Evolutionary conservation across 2,329 filamentous ascomycete genomes (phyloP).

Genomic region (Fusarium kyushuense): DNA sequence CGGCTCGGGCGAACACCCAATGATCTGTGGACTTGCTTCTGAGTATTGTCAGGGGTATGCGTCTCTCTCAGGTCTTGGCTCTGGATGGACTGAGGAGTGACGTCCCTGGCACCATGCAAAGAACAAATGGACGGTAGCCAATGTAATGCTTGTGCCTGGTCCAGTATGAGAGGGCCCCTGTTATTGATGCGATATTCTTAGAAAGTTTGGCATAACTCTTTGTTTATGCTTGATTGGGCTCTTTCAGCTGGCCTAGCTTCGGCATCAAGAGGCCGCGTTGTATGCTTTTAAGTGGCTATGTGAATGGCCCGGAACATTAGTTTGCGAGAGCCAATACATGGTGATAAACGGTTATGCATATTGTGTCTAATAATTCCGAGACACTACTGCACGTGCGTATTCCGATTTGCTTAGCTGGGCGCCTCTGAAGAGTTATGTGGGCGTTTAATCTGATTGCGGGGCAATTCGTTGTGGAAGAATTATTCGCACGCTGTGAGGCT

Average conservation of each 20-base stretch:
- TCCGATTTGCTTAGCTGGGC: conserved; percentile 14
- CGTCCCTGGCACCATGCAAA: conserved; percentile 36
- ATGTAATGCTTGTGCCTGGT: conserved; percentile 41
- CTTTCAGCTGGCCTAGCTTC: conserved; percentile 30
- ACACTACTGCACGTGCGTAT: conserved; percentile 39
- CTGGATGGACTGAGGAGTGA: conserved; percentile 44
- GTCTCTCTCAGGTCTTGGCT: conserved; percentile 37
- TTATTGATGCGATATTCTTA: conserved; percentile 24
- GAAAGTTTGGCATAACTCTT: conserved; percentile 32
- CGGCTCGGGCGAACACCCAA: conserved; percentile 35
- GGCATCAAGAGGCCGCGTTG: conserved; percentile 8
- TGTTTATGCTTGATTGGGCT: conserved; percentile 45
- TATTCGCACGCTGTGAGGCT: conserved; percentile 4
- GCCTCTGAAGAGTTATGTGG: conserved; percentile 22
- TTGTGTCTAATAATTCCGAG: conserved; percentile 20
- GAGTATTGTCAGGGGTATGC: conserved; percentile 24
- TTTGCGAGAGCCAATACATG: conserved; percentile 22
- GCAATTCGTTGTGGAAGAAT: conserved; percentile 1
- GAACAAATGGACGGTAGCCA: conserved; percentile 38
- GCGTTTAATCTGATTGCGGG: conserved; percentile 34
- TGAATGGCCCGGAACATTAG: conserved; percentile 5
- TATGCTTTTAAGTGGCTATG: neutral
- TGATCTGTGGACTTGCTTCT: conserved; percentile 26
- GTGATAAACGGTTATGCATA: conserved; percentile 33
- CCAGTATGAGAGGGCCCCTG: conserved; percentile 20